A percentile compares a stretch with the other conserved stretches of the same genome.
These are phyloP conservation scores for Phialophora macrospora DNA, from an alignment of 2,329 filamentous ascomycete genomes.

Conservation along the genomic window DNA sequence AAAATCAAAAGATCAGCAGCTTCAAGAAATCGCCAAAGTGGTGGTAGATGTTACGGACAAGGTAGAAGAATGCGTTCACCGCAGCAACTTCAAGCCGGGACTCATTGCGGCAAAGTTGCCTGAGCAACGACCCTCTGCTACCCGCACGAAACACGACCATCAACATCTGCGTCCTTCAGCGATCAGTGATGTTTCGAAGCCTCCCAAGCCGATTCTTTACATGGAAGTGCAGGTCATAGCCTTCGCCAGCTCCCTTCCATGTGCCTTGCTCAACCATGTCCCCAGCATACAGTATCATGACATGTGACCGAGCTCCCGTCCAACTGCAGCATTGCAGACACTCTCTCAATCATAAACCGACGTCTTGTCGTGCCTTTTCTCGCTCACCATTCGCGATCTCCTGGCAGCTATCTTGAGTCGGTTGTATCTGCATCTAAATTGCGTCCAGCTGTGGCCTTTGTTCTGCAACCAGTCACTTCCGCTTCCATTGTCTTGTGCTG, in stretches of 20 bases:
- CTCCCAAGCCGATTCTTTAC: neutral
- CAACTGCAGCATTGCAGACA: neutral
- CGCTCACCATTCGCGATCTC: neutral
- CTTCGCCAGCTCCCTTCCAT: neutral
- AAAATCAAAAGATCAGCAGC: no score
- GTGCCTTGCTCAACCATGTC: neutral
- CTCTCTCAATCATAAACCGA: neutral
- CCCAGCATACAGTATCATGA: neutral
- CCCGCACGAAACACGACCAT: neutral
- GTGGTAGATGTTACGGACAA: no score
- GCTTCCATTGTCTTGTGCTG: constrained; percentile 4
- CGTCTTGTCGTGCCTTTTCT: neutral
- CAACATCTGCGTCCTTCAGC: neutral
- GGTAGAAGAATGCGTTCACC: neutral
- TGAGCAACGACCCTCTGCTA: no score
- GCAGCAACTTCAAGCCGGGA: neutral
- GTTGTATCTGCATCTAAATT: neutral
- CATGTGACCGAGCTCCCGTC: neutral
- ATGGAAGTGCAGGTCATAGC: neutral
- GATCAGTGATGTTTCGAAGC: neutral
- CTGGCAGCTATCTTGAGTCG: neutral
- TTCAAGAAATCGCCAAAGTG: no score
- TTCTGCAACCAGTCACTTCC: constrained; percentile 5
- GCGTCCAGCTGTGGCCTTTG: constrained; percentile 8
- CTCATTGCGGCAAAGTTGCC: neutral